phyloP scores from a whole-genome alignment of 83 land plant genomes.

The Thuja plicata region DNA sequence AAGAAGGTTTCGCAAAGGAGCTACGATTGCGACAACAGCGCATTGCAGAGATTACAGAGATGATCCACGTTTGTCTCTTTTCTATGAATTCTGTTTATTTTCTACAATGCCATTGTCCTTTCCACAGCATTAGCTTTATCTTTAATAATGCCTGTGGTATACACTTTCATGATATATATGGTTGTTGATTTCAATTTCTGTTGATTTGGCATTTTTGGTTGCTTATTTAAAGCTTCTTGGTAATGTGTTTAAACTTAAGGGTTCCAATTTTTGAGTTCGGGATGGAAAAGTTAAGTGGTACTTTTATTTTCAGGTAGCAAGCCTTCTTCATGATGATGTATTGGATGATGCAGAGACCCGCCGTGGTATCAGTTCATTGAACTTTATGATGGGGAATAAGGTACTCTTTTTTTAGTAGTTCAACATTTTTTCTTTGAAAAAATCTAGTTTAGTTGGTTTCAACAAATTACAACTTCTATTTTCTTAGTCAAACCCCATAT shows the following conservation, averaged over 20 bases:
- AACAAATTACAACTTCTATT: neutral
- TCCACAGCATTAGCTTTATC: neutral
- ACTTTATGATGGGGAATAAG: conserved; percentile 95
- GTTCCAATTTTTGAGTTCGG: neutral
- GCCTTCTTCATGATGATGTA: conserved; percentile 98
- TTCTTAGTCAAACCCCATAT: too few relatives aligned
- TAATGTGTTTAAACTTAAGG: neutral
- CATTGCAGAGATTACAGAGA: conserved; percentile 95
- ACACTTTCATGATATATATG: neutral
- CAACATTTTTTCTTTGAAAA: neutral
- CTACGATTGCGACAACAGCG: conserved; percentile 76
- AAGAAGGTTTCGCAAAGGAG: conserved; percentile 30
- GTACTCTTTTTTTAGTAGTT: conserved; percentile 24
- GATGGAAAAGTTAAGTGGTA: neutral
- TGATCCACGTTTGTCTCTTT: conserved; percentile 82
- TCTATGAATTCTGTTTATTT: neutral
- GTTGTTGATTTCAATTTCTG: neutral
- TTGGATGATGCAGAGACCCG: conserved; percentile 93
- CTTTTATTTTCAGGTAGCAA: conserved; percentile 70
- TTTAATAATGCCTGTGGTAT: neutral
- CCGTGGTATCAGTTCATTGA: conserved; percentile 89
- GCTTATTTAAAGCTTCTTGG: neutral
- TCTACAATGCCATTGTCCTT: neutral
- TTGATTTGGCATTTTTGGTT: neutral
- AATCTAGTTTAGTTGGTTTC: neutral